Base-by-base conservation (phyloP, 768 basidiomycete genomes). In the Suillus tomentosus region DNA sequence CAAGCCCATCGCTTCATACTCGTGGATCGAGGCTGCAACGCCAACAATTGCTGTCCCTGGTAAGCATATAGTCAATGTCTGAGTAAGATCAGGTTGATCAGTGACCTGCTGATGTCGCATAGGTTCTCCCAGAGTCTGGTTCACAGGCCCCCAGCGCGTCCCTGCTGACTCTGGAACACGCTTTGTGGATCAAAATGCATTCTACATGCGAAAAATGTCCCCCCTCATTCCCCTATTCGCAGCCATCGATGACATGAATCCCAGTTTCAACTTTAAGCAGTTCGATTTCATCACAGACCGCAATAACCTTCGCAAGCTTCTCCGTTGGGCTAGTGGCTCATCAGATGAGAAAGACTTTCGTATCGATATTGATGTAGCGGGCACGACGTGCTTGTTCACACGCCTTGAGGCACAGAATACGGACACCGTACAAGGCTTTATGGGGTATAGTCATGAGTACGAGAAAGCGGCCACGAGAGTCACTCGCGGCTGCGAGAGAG, bases 81-180 rank as follows among this genome's bases (percentile, higher is more conserved):
- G 39, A 17, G 24, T 27, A 27, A 40, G 22, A 57, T 27, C 24
- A 17, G 24, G 13, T 11, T 65, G 10, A 31, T 54, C 19, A 60
- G 17, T 45, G 15, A 51, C 22, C 15, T 40, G 9, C 13, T 17
- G 39, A 27, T 40, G 39, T 73, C 6, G 60, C 74, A 5, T 64
- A 90, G 88, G 88, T 0, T 85, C 84, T 0, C 88, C 89, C 0
- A 80, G 82, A 22, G 73, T 82, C 61, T 90, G 89, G 89, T 78
- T 84, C 31, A 70, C 75, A 0, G 68, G 80, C 7, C 88, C 90
- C 1, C 85, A 80, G 67, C 79, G 72, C 8, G 85, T 91, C 15
- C 78, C 80, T 4, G 79, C 78, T 14, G 91, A 92, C 69, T 73
- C 70, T 6, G 87, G 86, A 0, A 39, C 78, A 11, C 72, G 75